Conservation (phyloP, 2,329 filamentous ascomycete genomes). For the Apiospora sp. region DNA sequence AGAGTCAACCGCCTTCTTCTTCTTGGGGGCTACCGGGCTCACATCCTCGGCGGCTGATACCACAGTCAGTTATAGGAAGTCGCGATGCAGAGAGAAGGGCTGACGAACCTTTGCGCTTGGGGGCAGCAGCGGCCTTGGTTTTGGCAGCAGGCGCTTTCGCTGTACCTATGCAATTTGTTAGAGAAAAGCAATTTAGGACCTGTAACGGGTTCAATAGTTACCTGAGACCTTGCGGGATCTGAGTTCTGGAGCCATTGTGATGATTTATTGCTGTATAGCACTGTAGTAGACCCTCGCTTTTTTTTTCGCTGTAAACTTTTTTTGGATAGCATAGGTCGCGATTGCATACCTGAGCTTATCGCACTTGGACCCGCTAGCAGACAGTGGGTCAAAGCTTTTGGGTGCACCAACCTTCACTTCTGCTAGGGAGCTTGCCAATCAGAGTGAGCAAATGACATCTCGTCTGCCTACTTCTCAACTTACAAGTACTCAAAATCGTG, state of each 20-base stretch:
- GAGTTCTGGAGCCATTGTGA: constrained; percentile 29
- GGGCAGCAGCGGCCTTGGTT: constrained; percentile 37
- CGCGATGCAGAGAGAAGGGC: background rate
- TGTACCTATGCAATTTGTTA: background rate
- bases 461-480: background rate
- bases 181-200: background rate
- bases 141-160: constrained; percentile 41
- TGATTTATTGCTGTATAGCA: constrained; percentile 19
- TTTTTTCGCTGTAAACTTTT: background rate
- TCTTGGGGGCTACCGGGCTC: constrained; percentile 54
- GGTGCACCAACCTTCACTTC: background rate
- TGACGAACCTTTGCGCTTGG: constrained; percentile 48
- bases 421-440: background rate
- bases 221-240: constrained; percentile 26
- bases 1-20: constrained; percentile 52
- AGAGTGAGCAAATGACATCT: background rate
- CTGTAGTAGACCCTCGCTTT: background rate
- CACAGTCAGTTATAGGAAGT: constrained; percentile 35
- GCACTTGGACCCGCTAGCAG: background rate
- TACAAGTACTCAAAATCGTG: background rate
- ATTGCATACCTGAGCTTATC: background rate
- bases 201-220: background rate
- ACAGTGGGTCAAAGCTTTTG: background rate
- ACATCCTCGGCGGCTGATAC: constrained; percentile 51
- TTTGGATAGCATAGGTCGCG: background rate